Evolutionary conservation across 73 alveolate species (phyloP).

Genomic region (Symbiodinium pilosum): DNA sequence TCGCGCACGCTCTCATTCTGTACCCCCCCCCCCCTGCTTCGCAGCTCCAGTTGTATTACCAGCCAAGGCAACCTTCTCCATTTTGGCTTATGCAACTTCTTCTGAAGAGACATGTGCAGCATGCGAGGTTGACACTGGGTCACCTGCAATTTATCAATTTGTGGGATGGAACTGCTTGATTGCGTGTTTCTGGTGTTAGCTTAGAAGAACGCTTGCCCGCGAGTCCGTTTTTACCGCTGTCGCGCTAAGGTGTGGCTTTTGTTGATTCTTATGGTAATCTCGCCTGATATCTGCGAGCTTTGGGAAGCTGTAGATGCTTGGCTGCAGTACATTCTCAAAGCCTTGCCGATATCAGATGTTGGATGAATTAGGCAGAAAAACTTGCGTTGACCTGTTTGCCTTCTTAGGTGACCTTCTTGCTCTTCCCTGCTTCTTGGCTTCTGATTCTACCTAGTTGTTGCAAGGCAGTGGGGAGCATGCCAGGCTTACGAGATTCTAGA

Average conservation of each 20-base stretch:
- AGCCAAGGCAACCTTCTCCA: conserved; percentile 13
- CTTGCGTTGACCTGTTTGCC: neutral
- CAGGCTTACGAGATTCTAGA: too few relatives aligned
- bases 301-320: conserved; percentile 22
- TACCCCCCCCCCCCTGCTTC: too few relatives aligned
- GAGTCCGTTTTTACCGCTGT: neutral
- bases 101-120: neutral
- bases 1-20: too few relatives aligned
- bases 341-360: too few relatives aligned
- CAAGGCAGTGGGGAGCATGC: too few relatives aligned
- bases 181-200: too few relatives aligned
- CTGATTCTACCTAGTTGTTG: too few relatives aligned
- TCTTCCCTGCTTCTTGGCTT: neutral
- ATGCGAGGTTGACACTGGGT: too few relatives aligned
- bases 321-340: neutral
- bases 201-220: too few relatives aligned
- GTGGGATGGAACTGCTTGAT: too few relatives aligned
- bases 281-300: conserved; percentile 20
- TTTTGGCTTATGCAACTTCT: neutral
- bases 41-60: neutral
- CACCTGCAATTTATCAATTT: too few relatives aligned
- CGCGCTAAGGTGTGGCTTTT: conserved; percentile 1
- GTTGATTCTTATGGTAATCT: conserved; percentile 11
- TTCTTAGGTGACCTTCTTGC: neutral
- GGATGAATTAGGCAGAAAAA: too few relatives aligned